phyloP scores from a whole-genome alignment of 371 early-diverging fungal species.

The Mortierella sp. region DNA sequence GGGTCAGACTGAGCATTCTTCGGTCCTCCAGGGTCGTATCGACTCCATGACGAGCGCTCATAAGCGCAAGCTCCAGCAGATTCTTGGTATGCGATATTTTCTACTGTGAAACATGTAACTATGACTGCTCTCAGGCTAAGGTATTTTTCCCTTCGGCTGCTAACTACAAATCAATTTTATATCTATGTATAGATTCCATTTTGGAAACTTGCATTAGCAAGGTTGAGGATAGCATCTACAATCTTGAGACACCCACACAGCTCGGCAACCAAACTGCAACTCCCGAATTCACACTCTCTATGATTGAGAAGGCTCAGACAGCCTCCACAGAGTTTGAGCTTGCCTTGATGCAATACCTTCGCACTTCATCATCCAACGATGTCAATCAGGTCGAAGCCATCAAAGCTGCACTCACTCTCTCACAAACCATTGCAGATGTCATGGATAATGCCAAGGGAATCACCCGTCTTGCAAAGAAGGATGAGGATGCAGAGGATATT shows the following conservation, averaged over 20 bases:
- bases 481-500: slow-evolving; percentile 84
- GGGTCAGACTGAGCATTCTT: slow-evolving; percentile 33
- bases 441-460: slow-evolving; percentile 92
- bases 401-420: slow-evolving; percentile 82
- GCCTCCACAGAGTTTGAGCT: slow-evolving; percentile 84
- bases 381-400: slow-evolving; percentile 91
- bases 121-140: no score
- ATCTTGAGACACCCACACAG: slow-evolving; percentile 82
- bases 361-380: slow-evolving; percentile 70
- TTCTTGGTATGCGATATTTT: slow-evolving; percentile 70
- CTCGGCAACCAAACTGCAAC: slow-evolving; percentile 91
- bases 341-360: slow-evolving; percentile 80
- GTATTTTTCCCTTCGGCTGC: not conserved
- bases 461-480: slow-evolving; percentile 83
- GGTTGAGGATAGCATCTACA: slow-evolving; percentile 89
- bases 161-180: not conserved
- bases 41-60: slow-evolving; percentile 76
- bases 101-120: not conserved
- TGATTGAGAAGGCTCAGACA: slow-evolving; percentile 89
- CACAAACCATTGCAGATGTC: slow-evolving; percentile 87
- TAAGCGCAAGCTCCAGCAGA: slow-evolving; percentile 80
- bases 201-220: slow-evolving; percentile 88
- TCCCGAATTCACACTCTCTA: slow-evolving; percentile 90
- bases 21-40: slow-evolving; percentile 74
- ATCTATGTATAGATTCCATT: slow-evolving; percentile 77